Evolutionary conservation across 129 eudicot species (phyloP).

Genomic region (Escallonia rubra): DNA sequence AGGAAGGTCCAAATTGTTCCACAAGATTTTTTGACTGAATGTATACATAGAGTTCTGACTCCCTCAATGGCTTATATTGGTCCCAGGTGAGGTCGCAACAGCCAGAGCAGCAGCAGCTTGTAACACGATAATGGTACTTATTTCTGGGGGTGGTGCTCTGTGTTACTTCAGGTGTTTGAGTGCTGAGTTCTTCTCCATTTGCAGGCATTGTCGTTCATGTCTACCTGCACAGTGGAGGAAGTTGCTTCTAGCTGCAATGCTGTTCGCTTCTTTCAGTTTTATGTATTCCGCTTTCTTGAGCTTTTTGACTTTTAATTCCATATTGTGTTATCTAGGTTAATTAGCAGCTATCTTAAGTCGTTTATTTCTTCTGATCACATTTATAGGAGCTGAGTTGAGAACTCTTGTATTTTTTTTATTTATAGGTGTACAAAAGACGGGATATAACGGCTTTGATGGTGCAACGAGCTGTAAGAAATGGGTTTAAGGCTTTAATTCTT

Average conservation of each 20-base stretch:
- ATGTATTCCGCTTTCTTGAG: constrained; percentile 37
- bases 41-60: not conserved
- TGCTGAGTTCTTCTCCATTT: constrained; percentile 7
- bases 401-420: constrained; percentile 4
- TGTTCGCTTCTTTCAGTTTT: constrained; percentile 75
- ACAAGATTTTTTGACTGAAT: not conserved
- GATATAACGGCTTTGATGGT: constrained; percentile 66
- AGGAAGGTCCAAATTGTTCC: constrained; percentile 39
- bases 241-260: constrained; percentile 86
- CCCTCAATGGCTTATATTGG: constrained; percentile 5
- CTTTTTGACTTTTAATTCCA: not conserved
- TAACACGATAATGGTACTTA: constrained; percentile 63
- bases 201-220: constrained; percentile 65
- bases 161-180: not conserved
- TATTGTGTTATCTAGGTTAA: no score
- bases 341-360: no score
- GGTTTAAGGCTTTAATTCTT: constrained; percentile 80
- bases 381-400: not conserved
- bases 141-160: not conserved
- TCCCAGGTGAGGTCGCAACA: constrained; percentile 78
- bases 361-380: not conserved
- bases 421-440: constrained; percentile 55
- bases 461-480: constrained; percentile 80
- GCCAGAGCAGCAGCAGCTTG: constrained; percentile 87
- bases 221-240: constrained; percentile 81